Base-by-base conservation (phyloP, 805 yeast species). In the Schwanniomyces sp. region DNA sequence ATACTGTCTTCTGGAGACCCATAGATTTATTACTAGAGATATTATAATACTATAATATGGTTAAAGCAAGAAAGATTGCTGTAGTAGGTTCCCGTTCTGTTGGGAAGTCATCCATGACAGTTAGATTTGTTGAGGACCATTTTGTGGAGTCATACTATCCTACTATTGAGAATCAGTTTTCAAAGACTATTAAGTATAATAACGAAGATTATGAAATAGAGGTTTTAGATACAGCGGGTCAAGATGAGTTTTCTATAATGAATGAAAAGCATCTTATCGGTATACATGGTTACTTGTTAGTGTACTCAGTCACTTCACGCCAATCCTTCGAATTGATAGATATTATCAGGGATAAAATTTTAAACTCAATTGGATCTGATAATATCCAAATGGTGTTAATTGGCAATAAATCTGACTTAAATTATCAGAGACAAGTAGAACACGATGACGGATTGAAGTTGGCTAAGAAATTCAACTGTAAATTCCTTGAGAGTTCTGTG, bases 171-270 rank as follows among this genome's bases (percentile, higher is more conserved):
- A 89, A 88, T 66, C 91, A 87, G 66, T 88, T 87, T 66, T 76
- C 83, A 61, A 89, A 87, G 62, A 75, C 77, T 30, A 76, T 90
- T 59, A 76, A 75, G 49, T 81, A 85, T 64, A 80, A 86, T 51
- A 86, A 86, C 51, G 85, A 83, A 55, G 88, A 85, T 45, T 91
- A 86, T 62, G 84, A 84, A 45, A 81, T 91, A 24, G 96, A 90
- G 63, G 87, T 91, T 45, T 72, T 90, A 50, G 97, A 91, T 61
- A 91, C 97, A 0, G 96, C 96, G 0, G 97, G 97, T 7, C 95
- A 89, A 70, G 96, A 90, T 66, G 96, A 90, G 70, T 88, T 85
- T 62, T 80, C 89, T 42, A 81, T 88, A 53, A 79, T 91, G 67
- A 87, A 83, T 57, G 89, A 87, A 64, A 86, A 87, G 56, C 85